Percentiles rank a stretch among this genome's conserved stretches.
phyloP scores from a whole-genome alignment of 164 flowering plant species.

The Stephania yunnanensis region DNA sequence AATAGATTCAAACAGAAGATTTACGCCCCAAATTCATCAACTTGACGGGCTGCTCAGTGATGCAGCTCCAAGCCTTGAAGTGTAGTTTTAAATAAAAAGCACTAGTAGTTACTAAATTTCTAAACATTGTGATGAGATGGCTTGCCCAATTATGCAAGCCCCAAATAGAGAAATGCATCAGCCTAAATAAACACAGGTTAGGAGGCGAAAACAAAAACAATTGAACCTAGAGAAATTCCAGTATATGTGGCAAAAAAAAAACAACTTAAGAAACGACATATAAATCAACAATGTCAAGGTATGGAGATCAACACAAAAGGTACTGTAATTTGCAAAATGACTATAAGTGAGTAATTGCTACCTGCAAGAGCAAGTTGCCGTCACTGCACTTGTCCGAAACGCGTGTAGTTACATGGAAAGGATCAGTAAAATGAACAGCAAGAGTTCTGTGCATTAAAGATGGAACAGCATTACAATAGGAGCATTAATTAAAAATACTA shows the following conservation, averaged over 20 bases:
- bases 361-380: slow-evolving; percentile 88
- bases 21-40: not conserved
- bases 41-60: not conserved
- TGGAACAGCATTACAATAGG: not conserved
- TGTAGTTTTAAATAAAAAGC: not conserved
- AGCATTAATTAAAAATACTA: not conserved
- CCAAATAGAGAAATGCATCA: not conserved
- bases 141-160: not conserved
- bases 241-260: not conserved
- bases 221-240: not conserved
- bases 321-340: not conserved
- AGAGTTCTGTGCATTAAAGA: slow-evolving; percentile 54
- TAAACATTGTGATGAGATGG: not conserved
- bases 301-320: not conserved
- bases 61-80: not conserved
- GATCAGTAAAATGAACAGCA: slow-evolving; percentile 93
- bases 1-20: slow-evolving; percentile 5
- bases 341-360: slow-evolving; percentile 18
- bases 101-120: not conserved
- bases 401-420: slow-evolving; percentile 82
- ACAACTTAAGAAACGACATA: not conserved
- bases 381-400: slow-evolving; percentile 70
- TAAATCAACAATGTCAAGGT: not conserved
- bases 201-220: not conserved
- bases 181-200: not conserved